phyloP scores from a whole-genome alignment of 148 eudicot genomes.

The Vaccinium macrocarpon region DNA sequence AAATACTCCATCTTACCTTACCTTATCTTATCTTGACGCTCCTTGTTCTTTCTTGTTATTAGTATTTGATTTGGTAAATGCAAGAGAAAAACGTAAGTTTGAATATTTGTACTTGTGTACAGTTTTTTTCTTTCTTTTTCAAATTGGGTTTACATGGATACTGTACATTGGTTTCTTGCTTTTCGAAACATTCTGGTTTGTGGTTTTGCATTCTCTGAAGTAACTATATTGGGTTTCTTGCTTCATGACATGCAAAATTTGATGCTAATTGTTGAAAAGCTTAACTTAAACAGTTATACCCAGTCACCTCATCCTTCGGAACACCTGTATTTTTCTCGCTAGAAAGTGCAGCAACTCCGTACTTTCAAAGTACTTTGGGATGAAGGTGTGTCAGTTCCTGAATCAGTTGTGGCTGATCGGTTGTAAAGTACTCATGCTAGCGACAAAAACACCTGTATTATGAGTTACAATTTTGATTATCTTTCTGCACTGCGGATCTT shows the following conservation, averaged over 20 bases:
- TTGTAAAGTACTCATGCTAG: background rate
- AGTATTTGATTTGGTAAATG: too few relatives aligned
- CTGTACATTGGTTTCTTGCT: too few relatives aligned
- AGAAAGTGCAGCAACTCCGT: conserved; percentile 86
- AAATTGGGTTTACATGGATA: too few relatives aligned
- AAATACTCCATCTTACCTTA: too few relatives aligned
- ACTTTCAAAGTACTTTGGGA: conserved; percentile 56
- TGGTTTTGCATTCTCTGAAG: conserved; percentile 2
- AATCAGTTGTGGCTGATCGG: background rate
- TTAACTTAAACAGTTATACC: conserved; percentile 58
- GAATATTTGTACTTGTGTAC: too few relatives aligned
- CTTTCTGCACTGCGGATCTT: background rate
- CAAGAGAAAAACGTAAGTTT: too few relatives aligned
- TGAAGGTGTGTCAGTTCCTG: conserved; percentile 46
- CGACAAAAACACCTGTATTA: background rate
- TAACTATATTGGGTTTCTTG: background rate
- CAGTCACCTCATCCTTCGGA: conserved; percentile 67
- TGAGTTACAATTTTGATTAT: background rate
- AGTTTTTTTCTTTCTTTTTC: too few relatives aligned
- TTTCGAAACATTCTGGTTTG: background rate
- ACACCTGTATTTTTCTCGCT: conserved; percentile 55
- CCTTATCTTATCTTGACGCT: too few relatives aligned
- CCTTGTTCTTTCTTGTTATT: too few relatives aligned
- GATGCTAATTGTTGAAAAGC: conserved; percentile 14
- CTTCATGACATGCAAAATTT: background rate